Percentiles rank a stretch among this genome's conserved stretches.
phyloP scores from a whole-genome alignment of 1,139 yeast species.

The Pneumocystis carinii region DNA sequence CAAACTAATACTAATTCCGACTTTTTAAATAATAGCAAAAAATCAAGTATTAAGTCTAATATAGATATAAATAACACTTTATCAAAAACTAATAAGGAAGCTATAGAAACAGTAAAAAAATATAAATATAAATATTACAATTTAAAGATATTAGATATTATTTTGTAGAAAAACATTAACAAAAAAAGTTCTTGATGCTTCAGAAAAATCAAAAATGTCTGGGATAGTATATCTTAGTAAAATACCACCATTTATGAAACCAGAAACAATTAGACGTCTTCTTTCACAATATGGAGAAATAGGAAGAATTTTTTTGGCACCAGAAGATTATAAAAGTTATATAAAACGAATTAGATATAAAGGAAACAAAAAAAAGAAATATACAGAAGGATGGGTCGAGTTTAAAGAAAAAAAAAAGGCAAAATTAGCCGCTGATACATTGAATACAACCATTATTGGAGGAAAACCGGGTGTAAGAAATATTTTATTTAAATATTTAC shows the following conservation, averaged over 20 bases:
- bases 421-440: conserved; percentile 67
- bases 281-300: conserved; percentile 69
- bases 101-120: background rate
- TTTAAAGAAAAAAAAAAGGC: conserved; percentile 73
- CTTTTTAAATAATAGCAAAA: background rate
- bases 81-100: background rate
- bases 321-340: conserved; percentile 58
- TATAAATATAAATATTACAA: background rate
- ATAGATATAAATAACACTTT: background rate
- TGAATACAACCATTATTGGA: conserved; percentile 80
- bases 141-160: background rate
- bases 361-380: conserved; percentile 83
- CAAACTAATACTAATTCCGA: background rate
- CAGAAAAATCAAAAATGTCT: conserved; percentile 32
- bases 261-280: conserved; percentile 71
- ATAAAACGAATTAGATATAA: conserved; percentile 66
- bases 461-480: conserved; percentile 47
- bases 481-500: conserved; percentile 31
- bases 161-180: background rate
- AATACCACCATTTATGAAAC: conserved; percentile 96
- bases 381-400: conserved; percentile 96
- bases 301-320: conserved; percentile 72
- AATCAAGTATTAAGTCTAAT: background rate
- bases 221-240: conserved; percentile 86
- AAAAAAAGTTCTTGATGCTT: background rate